Percentiles rank a stretch among this genome's conserved stretches.
Evolutionary conservation across 2,329 filamentous ascomycete genomes (phyloP).

Genomic region (Sordariomycetes sp.): DNA sequence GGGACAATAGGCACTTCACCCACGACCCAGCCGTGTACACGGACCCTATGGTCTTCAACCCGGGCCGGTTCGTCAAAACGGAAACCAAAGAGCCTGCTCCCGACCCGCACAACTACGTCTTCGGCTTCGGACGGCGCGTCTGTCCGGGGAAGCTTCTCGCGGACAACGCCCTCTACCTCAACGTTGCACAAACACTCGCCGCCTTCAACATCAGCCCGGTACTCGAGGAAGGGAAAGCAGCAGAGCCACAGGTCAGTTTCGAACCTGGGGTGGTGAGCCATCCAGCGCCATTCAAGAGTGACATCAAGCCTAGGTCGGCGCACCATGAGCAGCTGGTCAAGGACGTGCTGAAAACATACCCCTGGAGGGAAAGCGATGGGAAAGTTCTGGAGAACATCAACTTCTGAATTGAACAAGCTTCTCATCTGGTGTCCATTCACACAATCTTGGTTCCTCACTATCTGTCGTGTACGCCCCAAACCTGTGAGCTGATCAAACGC

Average conservation of each 20-base stretch:
- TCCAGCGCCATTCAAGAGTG: slow-evolving; percentile 4
- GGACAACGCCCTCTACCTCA: slow-evolving; percentile 10
- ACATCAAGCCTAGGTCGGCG: slow-evolving; percentile 6
- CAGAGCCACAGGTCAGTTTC: slow-evolving; percentile 1
- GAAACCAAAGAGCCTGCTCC: slow-evolving; percentile 3
- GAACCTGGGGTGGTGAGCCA: slow-evolving; percentile 8
- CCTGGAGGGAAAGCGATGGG: slow-evolving; percentile 9
- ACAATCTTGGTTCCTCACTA: not conserved
- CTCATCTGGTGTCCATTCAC: not conserved
- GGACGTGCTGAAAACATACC: slow-evolving; percentile 4
- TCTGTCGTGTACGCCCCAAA: no score
- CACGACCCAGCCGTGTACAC: slow-evolving; percentile 62
- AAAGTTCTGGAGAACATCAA: no score
- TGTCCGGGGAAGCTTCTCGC: slow-evolving; percentile 12
- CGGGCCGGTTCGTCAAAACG: slow-evolving; percentile 15
- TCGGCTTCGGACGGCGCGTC: slow-evolving; percentile 12
- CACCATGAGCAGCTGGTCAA: slow-evolving; percentile 8
- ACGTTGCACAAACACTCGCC: slow-evolving; percentile 25
- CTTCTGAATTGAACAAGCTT: no score
- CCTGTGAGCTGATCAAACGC: no score
- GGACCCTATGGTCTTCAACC: slow-evolving; percentile 20
- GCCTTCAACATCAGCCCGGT: slow-evolving; percentile 28
- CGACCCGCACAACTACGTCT: slow-evolving; percentile 8
- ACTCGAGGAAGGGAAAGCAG: slow-evolving; percentile 17
- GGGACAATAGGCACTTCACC: slow-evolving; percentile 26